Base-by-base conservation (phyloP, 805 yeast species). In the Yarrowia divulgata region DNA sequence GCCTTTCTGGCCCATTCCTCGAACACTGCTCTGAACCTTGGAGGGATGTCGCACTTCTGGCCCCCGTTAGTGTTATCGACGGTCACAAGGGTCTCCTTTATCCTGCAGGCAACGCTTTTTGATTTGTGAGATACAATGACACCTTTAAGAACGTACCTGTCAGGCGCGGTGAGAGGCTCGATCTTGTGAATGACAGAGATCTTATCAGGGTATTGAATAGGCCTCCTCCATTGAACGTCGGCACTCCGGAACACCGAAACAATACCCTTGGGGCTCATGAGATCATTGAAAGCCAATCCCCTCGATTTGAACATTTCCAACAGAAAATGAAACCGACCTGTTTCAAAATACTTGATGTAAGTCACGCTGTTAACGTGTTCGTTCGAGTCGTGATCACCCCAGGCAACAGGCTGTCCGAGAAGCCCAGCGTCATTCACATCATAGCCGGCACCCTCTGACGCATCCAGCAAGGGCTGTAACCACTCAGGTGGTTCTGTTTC, bases 341-440 rank as follows among this genome's bases (percentile, higher is more conserved):
- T 57, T n/a, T 57, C 63, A 12, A 57, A 42, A 10, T 42, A 57
- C 48, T 57, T 57, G 23, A 57, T 40, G 63, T 29, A 57, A 5
- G 48, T 42, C 49, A 57, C 63, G 9, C 48, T 57, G 48, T 57
- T 57, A 19, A 57, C 63, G 16, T 57, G 63, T 29, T 57, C 48
- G 19, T 40, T 40, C 3, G 63, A 57, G 13, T 57, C 63, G n/a
- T 57, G 63, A 10, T 57, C 63, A 4, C 63, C 63, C 63, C 63
- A 57, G 12, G 63, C 63, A 5, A 57, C 63, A 4, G 48, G 63
- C 8, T 57, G 48, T 23, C 48, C 46, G 2, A 40, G 35, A 23
- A 57, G 5, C 8, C 63, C 63, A 16, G 63, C 63, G 40, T 57
- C 63, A 7, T 29, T 42, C 48, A 40, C 63, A 16, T 42, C 48